phyloP scores from a whole-genome alignment of 306 rosid species.

The Styphnolobium japonicum region DNA sequence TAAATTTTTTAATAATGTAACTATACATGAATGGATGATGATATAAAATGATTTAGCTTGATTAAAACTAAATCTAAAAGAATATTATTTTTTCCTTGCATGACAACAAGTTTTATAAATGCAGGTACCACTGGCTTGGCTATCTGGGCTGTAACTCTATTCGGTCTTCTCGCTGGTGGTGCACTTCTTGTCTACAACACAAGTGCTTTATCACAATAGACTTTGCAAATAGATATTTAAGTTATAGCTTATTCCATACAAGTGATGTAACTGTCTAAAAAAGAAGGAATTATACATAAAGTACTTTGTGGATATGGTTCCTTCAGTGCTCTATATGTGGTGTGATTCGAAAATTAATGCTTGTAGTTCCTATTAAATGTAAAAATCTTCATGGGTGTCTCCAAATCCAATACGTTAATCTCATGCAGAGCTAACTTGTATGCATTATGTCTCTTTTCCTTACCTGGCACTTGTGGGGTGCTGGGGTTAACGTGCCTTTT shows the following conservation, averaged over 20 bases:
- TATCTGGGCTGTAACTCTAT: slow-evolving; percentile 91
- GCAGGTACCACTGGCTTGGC: slow-evolving; percentile 89
- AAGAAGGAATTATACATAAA: slow-evolving; percentile 24
- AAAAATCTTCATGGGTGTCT: not conserved
- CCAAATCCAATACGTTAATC: not conserved
- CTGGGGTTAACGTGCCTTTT: too few species aligned
- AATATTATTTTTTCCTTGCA: not conserved
- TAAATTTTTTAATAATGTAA: not conserved
- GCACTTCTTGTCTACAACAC: slow-evolving; percentile 98
- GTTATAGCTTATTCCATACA: not conserved
- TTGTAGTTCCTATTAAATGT: not conserved
- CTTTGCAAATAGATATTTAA: not conserved
- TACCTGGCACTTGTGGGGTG: too few species aligned
- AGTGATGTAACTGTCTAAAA: slow-evolving; percentile 38
- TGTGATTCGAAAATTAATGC: slow-evolving; percentile 13
- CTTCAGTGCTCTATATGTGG: slow-evolving; percentile 27
- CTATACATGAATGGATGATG: too few species aligned
- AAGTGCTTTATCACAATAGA: slow-evolving; percentile 84
- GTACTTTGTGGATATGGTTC: slow-evolving; percentile 34
- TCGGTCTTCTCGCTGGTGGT: slow-evolving; percentile 87
- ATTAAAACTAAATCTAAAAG: not conserved
- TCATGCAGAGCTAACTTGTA: not conserved
- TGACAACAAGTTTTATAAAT: not conserved
- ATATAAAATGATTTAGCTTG: not conserved
- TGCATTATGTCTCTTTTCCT: not conserved